phyloP scores from a whole-genome alignment of 2,329 filamentous ascomycete genomes.

The Beauveria caledonica region DNA sequence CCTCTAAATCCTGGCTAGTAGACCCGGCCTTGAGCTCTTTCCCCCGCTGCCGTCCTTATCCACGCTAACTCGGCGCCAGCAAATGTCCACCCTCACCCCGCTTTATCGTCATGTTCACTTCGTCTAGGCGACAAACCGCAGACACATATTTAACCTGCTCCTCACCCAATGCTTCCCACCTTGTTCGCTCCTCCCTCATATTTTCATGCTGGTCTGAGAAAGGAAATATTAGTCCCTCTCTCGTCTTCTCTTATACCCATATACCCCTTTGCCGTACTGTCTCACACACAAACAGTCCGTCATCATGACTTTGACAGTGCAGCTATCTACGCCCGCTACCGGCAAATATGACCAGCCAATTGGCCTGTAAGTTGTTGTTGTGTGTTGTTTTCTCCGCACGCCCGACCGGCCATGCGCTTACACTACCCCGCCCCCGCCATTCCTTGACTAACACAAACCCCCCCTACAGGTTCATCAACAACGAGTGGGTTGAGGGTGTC shows the following conservation, averaged over 20 bases:
- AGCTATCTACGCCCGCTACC: conserved; percentile 61
- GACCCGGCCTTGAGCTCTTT: neutral
- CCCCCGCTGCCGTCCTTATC: neutral
- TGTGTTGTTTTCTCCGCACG: neutral
- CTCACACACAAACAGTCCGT: conserved; percentile 15
- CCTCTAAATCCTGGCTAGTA: no score
- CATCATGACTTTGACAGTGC: conserved; percentile 42
- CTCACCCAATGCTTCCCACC: neutral
- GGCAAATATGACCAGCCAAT: conserved; percentile 52
- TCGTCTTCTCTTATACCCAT: conserved; percentile 13
- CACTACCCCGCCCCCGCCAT: neutral
- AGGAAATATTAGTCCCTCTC: neutral
- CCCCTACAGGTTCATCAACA: conserved; percentile 73
- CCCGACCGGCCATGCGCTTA: neutral
- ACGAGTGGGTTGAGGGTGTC: conserved; percentile 70
- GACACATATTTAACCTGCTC: conserved; percentile 8
- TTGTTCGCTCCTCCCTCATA: neutral
- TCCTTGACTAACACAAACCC: conserved; percentile 3
- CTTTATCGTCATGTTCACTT: conserved; percentile 6
- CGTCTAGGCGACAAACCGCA: neutral
- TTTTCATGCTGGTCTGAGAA: neutral
- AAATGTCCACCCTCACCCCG: neutral
- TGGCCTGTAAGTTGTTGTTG: conserved; percentile 44
- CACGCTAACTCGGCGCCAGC: conserved; percentile 3
- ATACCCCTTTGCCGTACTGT: conserved; percentile 14